A percentile compares a stretch with the other conserved stretches of the same genome.
These are phyloP conservation scores for Cercospora zeina DNA, from an alignment of 2,329 filamentous ascomycete species.

Conservation along the genomic window DNA sequence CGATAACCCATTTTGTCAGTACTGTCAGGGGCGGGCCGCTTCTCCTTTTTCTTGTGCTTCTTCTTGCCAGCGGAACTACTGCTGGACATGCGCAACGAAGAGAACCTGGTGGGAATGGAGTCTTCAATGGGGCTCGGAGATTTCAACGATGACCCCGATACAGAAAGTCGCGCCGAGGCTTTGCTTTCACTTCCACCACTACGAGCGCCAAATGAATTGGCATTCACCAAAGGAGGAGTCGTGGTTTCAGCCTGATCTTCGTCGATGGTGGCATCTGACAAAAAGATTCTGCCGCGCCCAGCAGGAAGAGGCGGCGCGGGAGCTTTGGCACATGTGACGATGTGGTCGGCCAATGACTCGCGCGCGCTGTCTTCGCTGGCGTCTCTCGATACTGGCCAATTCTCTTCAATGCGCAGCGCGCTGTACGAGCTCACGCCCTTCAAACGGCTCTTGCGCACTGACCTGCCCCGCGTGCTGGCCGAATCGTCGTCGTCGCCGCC, in stretches of 20 bases:
- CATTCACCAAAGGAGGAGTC: constrained; percentile 20
- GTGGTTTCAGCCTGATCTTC: constrained; percentile 28
- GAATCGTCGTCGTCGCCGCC: constrained; percentile 26
- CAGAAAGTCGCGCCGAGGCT: constrained; percentile 21
- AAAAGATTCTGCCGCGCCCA: constrained; percentile 40
- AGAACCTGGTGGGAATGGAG: constrained; percentile 40
- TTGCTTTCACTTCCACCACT: constrained; percentile 19
- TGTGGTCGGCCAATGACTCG: constrained; percentile 33
- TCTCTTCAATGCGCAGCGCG: constrained; percentile 27
- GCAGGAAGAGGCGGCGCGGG: constrained; percentile 43
- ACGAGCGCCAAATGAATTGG: constrained; percentile 16
- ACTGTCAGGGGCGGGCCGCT: constrained; percentile 22
- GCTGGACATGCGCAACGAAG: constrained; percentile 41
- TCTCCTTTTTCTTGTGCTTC: constrained; percentile 34
- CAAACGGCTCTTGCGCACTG: constrained; percentile 27
- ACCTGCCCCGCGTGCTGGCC: constrained; percentile 27
- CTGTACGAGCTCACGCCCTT: constrained; percentile 33
- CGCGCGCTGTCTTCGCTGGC: constrained; percentile 11
- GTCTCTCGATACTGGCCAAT: neutral
- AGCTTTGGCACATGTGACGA: constrained; percentile 32
- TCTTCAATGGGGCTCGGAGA: constrained; percentile 36
- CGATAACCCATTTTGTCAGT: constrained; percentile 22
- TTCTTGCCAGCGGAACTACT: constrained; percentile 35
- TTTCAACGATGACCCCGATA: constrained; percentile 26
- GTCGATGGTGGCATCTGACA: constrained; percentile 31